Base-by-base conservation (phyloP, 164 flowering plant genomes). In the Sextonia rubra region DNA sequence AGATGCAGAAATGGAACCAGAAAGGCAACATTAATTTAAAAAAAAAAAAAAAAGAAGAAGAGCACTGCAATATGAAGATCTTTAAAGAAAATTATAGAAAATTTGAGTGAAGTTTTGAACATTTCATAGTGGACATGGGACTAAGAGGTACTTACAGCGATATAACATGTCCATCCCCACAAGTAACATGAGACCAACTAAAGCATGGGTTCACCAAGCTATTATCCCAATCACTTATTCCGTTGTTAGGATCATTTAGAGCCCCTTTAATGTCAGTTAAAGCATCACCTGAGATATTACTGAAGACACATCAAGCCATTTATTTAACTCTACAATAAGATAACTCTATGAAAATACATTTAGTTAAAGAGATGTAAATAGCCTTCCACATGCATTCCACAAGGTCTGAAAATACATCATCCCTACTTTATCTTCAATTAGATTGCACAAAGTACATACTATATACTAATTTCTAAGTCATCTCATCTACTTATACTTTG, bases 141-240 rank as follows among this genome's bases (percentile, higher is more conserved):
- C n/a, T 18, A 75, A 79, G 70, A 74, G 62, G 48, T 37, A 80
- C 97, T 87, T 79, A 91, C 99, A 94, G 44, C 64, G 91, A 77
- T 72, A 86, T 68, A 62, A 94, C 99, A 73, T 85, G 75, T 73
- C 86, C 91, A 77, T 91, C 73, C 74, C 76, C 80, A 66, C 99
- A 94, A 70, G 87, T 85, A 77, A 94, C 89, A 86, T 89, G 82
- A 65, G 96, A 84, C 97, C 99, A 94, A 79, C 95, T 91, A 74
- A 66, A 79, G 85, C 99, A 94, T 12, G 99, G 97, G 76, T 85
- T 90, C 63, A 92, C 98, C 26, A 83, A 68, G 78, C 74, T 0
- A 37, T 32, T 1, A 75, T 89, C 79, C 98, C 99, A 94, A 75
- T 88, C 85, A 56, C 69, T 75, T 69, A 88, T 81, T 70, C 60